Evolutionary conservation across 1,139 yeast genomes (phyloP), one percentile per base, ranked within the genome.

Genomic region (Pichia sp.): DNA sequence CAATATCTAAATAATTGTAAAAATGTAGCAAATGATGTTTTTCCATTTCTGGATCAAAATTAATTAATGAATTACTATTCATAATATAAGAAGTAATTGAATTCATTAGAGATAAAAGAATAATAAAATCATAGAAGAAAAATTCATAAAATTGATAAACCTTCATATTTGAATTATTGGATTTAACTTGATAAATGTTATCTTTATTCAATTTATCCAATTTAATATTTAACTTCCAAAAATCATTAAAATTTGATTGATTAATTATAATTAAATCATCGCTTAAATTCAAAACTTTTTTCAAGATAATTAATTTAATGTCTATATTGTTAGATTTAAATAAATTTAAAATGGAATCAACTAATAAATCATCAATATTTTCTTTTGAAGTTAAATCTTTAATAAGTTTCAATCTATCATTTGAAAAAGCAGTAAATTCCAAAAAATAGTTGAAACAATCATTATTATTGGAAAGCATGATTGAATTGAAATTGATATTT

Each of bases 301-400:
- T 40, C 9, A 56, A 31, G 6, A 56, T 43, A 27, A 40, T 43
- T n/a, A 56, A 45, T 30, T 55, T 56, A 18, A 47, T n/a, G 24
- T 43, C 46, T 11, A 51, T 41, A 32, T 54, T 51, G 30, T 51
- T 43, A 8, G 47, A 37, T 23, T 43, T 40, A 23, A 54, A 46
- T n/a, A 54, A 37, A 25, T 39, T 37, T 5, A 54, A 31, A 15
- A 43, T 20, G 14, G 31, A 28, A 19, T 32, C 18, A 18, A 32
- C 33, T 9, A 22, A 16, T 6, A n/a, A 7, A 2, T 16, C 5
- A 21, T 37, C 33, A 2, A 43, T 18, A 19, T 21, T 22, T 25
- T 32, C 40, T 13, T 40, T 40, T 13, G 21, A 23, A 18, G 33
- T 31, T 20, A 40, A 29, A 16, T 22, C 28, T 23, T 32, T 27